Conservation (phyloP, 2,329 filamentous ascomycete genomes). For the Trichoderma koningii region DNA sequence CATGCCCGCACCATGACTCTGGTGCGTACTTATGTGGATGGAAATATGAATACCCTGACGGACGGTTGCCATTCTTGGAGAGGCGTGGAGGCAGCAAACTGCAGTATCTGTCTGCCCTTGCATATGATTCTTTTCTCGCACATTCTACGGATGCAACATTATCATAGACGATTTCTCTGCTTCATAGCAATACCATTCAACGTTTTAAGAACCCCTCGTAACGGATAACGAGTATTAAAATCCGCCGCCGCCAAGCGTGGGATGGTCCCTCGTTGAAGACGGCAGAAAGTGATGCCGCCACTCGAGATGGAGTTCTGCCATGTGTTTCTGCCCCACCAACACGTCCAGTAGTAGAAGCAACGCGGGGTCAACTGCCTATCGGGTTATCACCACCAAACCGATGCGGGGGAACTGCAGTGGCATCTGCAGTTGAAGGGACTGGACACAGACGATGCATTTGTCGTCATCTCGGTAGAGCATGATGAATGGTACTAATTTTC, state of each 20-base stretch:
- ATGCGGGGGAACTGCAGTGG: not conserved
- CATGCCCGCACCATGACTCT: not conserved
- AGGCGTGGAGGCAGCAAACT: not conserved
- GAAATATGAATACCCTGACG: not conserved
- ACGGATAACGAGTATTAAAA: constrained; percentile 10
- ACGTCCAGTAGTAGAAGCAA: not conserved
- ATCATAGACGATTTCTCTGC: not conserved
- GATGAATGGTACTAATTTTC: constrained; percentile 10
- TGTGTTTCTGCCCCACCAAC: constrained; percentile 9
- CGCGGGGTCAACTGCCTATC: constrained; percentile 8
- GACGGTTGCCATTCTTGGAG: not conserved
- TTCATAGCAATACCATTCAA: not conserved
- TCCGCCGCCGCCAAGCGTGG: not conserved
- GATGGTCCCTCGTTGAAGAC: not conserved
- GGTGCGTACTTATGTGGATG: not conserved
- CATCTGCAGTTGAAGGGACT: not conserved
- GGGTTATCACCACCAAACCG: not conserved
- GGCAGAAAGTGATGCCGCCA: not conserved
- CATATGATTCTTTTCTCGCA: not conserved
- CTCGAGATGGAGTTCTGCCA: not conserved
- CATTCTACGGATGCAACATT: not conserved
- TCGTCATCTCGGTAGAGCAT: constrained; percentile 10
- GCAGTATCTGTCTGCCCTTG: not conserved
- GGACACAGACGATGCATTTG: not conserved
- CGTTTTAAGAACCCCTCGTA: not conserved